Conservation (phyloP, 2,329 filamentous ascomycete species). For the Rhinocladiella mackenziei region DNA sequence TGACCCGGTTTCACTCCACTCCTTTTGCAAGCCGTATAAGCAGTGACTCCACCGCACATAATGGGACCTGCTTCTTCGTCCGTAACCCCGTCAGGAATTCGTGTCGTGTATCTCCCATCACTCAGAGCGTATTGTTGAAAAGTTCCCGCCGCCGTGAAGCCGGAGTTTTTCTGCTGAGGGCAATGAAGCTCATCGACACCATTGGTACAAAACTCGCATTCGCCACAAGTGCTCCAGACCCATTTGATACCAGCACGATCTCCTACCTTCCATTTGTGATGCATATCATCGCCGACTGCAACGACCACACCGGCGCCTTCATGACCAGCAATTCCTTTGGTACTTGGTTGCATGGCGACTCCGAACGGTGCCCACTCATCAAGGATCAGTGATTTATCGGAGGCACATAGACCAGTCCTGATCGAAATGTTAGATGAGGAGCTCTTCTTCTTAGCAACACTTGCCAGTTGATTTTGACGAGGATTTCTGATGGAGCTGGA, state of each 20-base stretch:
- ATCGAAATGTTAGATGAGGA: conserved; percentile 8
- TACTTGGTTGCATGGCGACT: conserved; percentile 22
- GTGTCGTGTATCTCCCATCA: conserved; percentile 36
- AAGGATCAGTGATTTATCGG: conserved; percentile 49
- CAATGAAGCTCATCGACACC: conserved; percentile 38
- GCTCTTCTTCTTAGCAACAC: conserved; percentile 31
- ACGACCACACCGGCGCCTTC: conserved; percentile 80
- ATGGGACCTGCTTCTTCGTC: conserved; percentile 40
- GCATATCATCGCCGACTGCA: conserved; percentile 68
- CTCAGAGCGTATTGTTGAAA: conserved; percentile 38
- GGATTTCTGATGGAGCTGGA: conserved; percentile 82
- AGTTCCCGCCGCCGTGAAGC: conserved; percentile 38
- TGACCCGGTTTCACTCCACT: conserved; percentile 34
- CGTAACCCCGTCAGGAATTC: conserved; percentile 36
- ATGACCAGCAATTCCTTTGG: conserved; percentile 41
- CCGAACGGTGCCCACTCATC: conserved; percentile 28
- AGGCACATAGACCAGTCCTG: conserved; percentile 75
- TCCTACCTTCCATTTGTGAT: conserved; percentile 69
- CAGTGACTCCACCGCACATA: conserved; percentile 39
- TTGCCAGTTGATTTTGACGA: conserved; percentile 79
- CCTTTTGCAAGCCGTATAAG: conserved; percentile 40
- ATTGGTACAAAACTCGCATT: conserved; percentile 70
- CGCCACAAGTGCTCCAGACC: conserved; percentile 80
- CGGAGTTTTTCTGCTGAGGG: conserved; percentile 36
- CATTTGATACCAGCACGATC: conserved; percentile 87